phyloP scores from a whole-genome alignment of 495 filamentous ascomycete genomes.

The Lophium mytilinum region DNA sequence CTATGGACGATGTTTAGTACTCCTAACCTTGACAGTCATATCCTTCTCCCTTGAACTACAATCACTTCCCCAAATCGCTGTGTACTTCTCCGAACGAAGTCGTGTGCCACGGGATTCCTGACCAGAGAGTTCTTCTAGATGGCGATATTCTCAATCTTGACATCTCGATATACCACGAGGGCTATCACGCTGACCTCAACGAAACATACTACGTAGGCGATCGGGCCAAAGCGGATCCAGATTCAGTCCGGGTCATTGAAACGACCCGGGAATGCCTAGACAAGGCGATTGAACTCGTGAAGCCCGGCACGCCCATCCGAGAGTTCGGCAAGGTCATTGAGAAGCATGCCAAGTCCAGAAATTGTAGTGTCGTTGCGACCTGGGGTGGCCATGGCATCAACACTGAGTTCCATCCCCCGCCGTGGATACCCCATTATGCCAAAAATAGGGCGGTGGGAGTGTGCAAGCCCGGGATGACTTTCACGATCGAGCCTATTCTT shows the following conservation, averaged over 20 bases:
- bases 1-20: not conserved
- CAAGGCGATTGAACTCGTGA: slow-evolving; percentile 76
- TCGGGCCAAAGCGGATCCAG: slow-evolving; percentile 62
- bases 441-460: slow-evolving; percentile 86
- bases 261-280: slow-evolving; percentile 71
- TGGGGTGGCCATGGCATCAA: slow-evolving; percentile 90
- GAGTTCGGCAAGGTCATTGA: slow-evolving; percentile 80
- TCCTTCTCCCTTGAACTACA: slow-evolving; percentile 2
- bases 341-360: slow-evolving; percentile 68
- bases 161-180: slow-evolving; percentile 77
- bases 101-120: slow-evolving; percentile 77
- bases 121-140: slow-evolving; percentile 66
- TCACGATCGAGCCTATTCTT: slow-evolving; percentile 92
- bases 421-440: slow-evolving; percentile 80
- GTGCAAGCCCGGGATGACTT: slow-evolving; percentile 84
- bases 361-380: slow-evolving; percentile 78
- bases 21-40: slow-evolving; percentile 3
- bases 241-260: slow-evolving; percentile 79
- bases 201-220: slow-evolving; percentile 89
- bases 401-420: slow-evolving; percentile 72
- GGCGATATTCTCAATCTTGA: slow-evolving; percentile 89
- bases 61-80: slow-evolving; percentile 3
- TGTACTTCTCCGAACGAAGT: slow-evolving; percentile 6
- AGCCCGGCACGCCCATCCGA: slow-evolving; percentile 77
- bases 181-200: slow-evolving; percentile 84